These are phyloP conservation scores for Penicillium decumbens DNA, from an alignment of 2,329 filamentous ascomycete species.

Conservation along the genomic window DNA sequence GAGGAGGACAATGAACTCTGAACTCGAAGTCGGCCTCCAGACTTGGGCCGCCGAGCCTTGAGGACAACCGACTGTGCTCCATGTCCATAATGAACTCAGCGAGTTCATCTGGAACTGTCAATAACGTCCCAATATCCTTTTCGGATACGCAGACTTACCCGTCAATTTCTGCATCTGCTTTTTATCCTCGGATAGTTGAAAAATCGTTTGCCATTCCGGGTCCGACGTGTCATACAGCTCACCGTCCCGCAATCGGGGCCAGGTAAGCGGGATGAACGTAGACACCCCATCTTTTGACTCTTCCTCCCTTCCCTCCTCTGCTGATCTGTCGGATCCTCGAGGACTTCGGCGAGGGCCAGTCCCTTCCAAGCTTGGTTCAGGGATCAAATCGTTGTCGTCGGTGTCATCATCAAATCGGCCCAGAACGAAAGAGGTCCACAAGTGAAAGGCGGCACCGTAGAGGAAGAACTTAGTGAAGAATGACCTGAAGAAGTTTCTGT, in stretches of 20 bases:
- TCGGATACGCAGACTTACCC: constrained; percentile 23
- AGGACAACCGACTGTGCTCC: constrained; percentile 42
- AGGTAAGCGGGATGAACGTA: constrained; percentile 60
- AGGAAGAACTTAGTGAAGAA: constrained; percentile 29
- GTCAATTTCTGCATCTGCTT: constrained; percentile 48
- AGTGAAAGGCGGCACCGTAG: constrained; percentile 32
- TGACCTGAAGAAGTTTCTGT: constrained; percentile 17
- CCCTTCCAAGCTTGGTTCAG: constrained; percentile 6
- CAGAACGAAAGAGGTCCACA: constrained; percentile 33
- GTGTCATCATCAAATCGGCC: constrained; percentile 26
- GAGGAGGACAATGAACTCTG: constrained; percentile 53
- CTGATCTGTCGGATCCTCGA: constrained; percentile 1
- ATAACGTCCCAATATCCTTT: constrained; percentile 1
- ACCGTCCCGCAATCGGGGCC: constrained; percentile 35
- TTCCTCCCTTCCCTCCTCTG: constrained; percentile 15
- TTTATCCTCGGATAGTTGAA: constrained; percentile 54
- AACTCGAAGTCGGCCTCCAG: constrained; percentile 55
- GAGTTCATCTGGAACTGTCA: constrained; percentile 43
- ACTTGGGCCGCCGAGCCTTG: constrained; percentile 48
- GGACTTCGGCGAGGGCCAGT: constrained; percentile 1
- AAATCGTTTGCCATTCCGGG: constrained; percentile 60
- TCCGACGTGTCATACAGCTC: constrained; percentile 41
- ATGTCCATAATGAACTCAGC: constrained; percentile 39
- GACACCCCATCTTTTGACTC: constrained; percentile 42
- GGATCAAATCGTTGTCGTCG: constrained; percentile 16